Conservation (phyloP, 2,329 filamentous ascomycete genomes). For the Fusarium agapanthi region DNA sequence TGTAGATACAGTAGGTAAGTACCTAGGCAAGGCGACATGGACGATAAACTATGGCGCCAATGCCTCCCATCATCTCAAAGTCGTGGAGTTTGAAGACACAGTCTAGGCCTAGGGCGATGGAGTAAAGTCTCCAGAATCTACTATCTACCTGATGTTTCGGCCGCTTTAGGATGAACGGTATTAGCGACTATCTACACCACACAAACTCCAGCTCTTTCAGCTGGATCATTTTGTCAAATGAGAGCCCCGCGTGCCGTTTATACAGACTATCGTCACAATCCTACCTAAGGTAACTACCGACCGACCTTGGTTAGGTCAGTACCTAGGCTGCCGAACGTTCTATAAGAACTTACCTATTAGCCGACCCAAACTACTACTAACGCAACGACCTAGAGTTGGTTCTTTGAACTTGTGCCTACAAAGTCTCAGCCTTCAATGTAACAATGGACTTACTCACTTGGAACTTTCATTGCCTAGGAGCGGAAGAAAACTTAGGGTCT, state of each 20-base stretch:
- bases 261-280: constrained; percentile 2
- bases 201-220: constrained; percentile 20
- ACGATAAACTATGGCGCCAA: constrained; percentile 8
- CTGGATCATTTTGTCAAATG: background rate
- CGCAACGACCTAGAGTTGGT: background rate
- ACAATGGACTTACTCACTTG: background rate
- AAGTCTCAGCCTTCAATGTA: background rate
- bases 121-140: constrained; percentile 5
- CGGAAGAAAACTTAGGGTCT: background rate
- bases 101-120: constrained; percentile 1
- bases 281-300: background rate
- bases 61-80: background rate
- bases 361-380: background rate
- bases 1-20: background rate
- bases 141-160: background rate
- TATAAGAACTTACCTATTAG: background rate
- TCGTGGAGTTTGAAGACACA: constrained; percentile 6
- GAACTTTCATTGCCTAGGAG: background rate
- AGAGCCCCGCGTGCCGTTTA: background rate
- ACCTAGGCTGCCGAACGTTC: background rate
- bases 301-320: background rate
- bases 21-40: background rate
- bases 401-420: background rate
- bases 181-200: background rate
- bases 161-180: background rate